Percentiles rank a stretch among this genome's conserved stretches.
These are phyloP conservation scores for Neolecta irregularis DNA, from an alignment of 1,139 yeast species.

Conservation along the genomic window DNA sequence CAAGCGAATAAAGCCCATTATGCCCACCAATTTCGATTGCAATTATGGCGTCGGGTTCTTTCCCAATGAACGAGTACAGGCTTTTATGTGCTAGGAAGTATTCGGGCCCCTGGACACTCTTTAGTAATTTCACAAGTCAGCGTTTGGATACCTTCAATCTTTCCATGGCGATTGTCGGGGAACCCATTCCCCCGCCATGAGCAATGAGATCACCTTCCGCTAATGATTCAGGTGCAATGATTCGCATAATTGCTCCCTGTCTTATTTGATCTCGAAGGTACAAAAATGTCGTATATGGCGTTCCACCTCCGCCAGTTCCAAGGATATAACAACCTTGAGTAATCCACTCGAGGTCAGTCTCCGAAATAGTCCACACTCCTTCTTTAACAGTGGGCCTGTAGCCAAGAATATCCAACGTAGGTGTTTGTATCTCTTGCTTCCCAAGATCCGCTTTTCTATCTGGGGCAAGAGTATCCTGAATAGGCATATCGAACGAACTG, in stretches of 20 bases:
- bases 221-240: constrained; percentile 23
- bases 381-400: constrained; percentile 29
- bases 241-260: constrained; percentile 25
- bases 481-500: background rate
- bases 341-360: constrained; percentile 30
- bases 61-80: too few relatives aligned
- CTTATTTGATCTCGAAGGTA: constrained; percentile 26
- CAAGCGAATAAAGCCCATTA: constrained; percentile 30
- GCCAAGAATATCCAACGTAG: constrained; percentile 12
- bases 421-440: too few relatives aligned
- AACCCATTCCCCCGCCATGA: constrained; percentile 31
- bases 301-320: constrained; percentile 40
- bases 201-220: constrained; percentile 25
- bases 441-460: background rate
- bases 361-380: constrained; percentile 30
- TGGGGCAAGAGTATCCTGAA: background rate
- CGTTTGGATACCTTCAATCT: constrained; percentile 7
- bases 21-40: constrained; percentile 34
- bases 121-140: too few relatives aligned
- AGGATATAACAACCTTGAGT: constrained; percentile 32
- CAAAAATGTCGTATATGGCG: constrained; percentile 30
- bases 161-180: constrained; percentile 23
- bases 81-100: constrained; percentile 22
- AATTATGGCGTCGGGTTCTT: constrained; percentile 23
- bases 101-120: constrained; percentile 25